Conservation (phyloP, 139 green algal species). For the Eudorina sp. region DNA sequence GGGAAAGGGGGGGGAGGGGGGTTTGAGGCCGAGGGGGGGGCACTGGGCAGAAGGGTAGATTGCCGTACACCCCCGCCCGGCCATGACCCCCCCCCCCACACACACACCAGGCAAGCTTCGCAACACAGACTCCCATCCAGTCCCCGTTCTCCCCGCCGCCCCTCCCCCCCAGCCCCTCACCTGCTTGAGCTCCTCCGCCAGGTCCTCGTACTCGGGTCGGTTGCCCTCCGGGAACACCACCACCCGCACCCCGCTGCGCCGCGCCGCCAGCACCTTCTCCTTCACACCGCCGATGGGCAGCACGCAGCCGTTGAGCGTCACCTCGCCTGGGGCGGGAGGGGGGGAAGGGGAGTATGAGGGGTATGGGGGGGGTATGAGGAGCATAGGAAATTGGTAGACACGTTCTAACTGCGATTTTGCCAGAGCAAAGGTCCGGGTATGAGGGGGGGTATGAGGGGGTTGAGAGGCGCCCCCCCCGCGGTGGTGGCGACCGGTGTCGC, state of each 20-base stretch:
- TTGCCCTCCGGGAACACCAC: slow-evolving; percentile 94
- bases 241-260: slow-evolving; percentile 76
- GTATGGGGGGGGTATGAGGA: background rate
- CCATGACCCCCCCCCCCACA: background rate
- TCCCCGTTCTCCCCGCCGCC: no score
- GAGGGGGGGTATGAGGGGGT: background rate
- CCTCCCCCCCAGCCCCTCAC: background rate
- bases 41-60: background rate
- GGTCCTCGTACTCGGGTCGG: slow-evolving; percentile 92
- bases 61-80: background rate
- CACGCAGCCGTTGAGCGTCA: slow-evolving; percentile 95
- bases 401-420: background rate
- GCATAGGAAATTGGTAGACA: background rate
- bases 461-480: no score
- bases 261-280: slow-evolving; percentile 93
- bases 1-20: background rate
- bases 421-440: no score
- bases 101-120: background rate
- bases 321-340: slow-evolving; percentile 79
- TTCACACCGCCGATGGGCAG: slow-evolving; percentile 95
- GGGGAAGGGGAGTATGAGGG: slow-evolving; percentile 46
- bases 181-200: slow-evolving; percentile 86
- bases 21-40: background rate
- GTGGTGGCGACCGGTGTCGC: no score
- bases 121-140: background rate